phyloP scores from a whole-genome alignment of 192 early-diverging fungal species.

The Entophlyctis luteolus region DNA sequence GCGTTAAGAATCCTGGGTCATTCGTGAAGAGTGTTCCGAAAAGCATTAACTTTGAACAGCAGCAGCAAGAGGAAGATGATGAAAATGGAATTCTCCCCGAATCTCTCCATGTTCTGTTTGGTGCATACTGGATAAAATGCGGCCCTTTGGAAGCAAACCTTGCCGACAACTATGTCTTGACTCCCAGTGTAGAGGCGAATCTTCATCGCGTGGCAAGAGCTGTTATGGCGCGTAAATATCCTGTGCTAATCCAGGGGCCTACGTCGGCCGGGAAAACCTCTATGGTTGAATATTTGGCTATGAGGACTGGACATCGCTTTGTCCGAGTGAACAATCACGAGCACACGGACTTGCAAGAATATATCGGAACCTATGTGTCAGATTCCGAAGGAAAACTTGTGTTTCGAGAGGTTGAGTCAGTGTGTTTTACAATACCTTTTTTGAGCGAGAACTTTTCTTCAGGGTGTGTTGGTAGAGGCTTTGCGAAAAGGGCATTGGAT shows the following conservation, averaged over 20 bases:
- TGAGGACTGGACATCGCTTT: constrained; percentile 84
- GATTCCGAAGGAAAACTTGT: constrained; percentile 76
- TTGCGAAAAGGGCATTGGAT: constrained; percentile 94
- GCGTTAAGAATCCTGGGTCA: constrained; percentile 49
- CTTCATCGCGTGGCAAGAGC: constrained; percentile 85
- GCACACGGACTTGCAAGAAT: constrained; percentile 97
- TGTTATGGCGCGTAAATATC: constrained; percentile 83
- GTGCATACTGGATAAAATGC: constrained; percentile 80
- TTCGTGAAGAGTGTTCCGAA: constrained; percentile 61
- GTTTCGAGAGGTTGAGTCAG: constrained; percentile 73
- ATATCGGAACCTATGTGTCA: constrained; percentile 88
- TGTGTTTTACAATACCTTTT: not conserved
- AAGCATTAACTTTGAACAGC: constrained; percentile 30
- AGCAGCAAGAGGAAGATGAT: constrained; percentile 2
- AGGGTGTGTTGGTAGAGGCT: constrained; percentile 89
- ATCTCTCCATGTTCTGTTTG: constrained; percentile 78
- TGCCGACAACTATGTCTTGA: constrained; percentile 71
- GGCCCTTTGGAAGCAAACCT: constrained; percentile 36
- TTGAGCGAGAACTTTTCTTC: constrained; percentile 2
- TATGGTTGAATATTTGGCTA: constrained; percentile 95
- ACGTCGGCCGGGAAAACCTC: constrained; percentile 97
- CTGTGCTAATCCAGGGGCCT: constrained; percentile 96
- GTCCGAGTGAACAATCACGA: constrained; percentile 99
- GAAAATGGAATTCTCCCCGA: not conserved
- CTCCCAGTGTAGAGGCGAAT: constrained; percentile 80